Evolutionary conservation across 108 stramenopile genomes (phyloP), one percentile per base, ranked within the genome.

Genomic region (Asterionellopsis glacialis): DNA sequence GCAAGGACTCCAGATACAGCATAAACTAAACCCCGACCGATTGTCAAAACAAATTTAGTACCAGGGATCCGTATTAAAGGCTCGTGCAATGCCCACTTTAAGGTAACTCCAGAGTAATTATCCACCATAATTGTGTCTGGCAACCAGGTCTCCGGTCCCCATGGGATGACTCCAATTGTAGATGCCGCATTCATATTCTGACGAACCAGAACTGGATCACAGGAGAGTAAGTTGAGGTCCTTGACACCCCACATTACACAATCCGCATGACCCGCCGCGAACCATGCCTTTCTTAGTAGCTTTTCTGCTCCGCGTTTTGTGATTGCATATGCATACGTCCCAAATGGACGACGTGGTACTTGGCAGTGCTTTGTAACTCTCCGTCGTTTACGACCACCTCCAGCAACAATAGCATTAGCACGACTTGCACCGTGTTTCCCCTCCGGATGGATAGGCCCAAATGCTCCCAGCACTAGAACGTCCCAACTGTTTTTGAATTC

Each of bases 381-480:
- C 2, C 55, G 42, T 0, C 44, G 47, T 21, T 47, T 22, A 14
- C 62, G 47, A 10, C 39, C 23, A 0, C 51, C 58, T 22, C 63
- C 63, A 11, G 21, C 24, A 10, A 60, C 7, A 18, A 70, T 45
- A 9, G 69, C 62, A 13, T 41, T 18, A 18, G 48, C 38, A 16
- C 23, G 23, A 0, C 51, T 43, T 11, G 57, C 1, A 21, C 69
- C 69, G 39, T 64, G 22, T n/a, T 49, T 56, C 15, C 55, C 27
- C 11, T 64, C 44, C 13, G 69, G 69, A 55, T 70, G 55, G 45
- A 70, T 62, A 28, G 49, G 50, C 15, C 55, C 62, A 54, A 70
- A 51, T 40, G 63, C 69, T 15, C 69, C 69, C 11, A 70, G 22
- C 42, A 70, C n/a, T 5, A 70, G 33, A 0, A 70, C 63, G 26